Evolutionary conservation across 1,284 basidiomycete genomes (phyloP), one percentile per base, ranked within the genome.

Genomic region (Boletus mariae): DNA sequence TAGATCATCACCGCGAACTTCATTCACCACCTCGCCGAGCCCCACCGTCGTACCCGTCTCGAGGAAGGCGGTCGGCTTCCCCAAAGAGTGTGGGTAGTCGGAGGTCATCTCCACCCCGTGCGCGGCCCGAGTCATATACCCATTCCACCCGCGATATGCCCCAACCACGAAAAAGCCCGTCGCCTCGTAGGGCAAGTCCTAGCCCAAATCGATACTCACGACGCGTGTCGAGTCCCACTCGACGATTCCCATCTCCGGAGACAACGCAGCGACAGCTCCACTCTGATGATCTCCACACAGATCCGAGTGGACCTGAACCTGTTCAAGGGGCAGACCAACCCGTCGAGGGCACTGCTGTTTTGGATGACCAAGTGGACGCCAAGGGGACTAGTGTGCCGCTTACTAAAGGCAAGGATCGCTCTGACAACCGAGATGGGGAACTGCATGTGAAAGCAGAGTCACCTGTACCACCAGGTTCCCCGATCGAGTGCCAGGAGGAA

Each of bases 41-140:
- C 3, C 60, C n/a, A 17, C 54, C 56, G 13, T 31, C 47, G 26
- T 45, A 59, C 48, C 32, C 60, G 25, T 51, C 55, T 28, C 56
- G 64, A 28, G 62, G 43, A 40, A 53, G 62, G 25, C 65, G 60
- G 7, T 65, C 66, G 23, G 48, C 42, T 17, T 65, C 66, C n/a
- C 61, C 63, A 4, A 49, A 38, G 54, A 65, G 63, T 37, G 45
- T 25, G 5, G 66, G 56, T 28, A 61, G 52, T 41, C 62, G 60
- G 10, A 63, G 54, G 54, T 65, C 63, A 4, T 66, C 65, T 0
- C 50, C 61, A 57, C 45, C 66, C 56, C 54, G 60, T 31, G 42
- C 35, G 26, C 60, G 49, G 20, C 51, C 40, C 6, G 65, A 67
- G n/a, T 31, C 17, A 28, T 53, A 63, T 34, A 17, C 42, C 23